Evolutionary conservation across 2,329 filamentous ascomycete species (phyloP).

Genomic region (Pseudophaeomoniella oleicola): DNA sequence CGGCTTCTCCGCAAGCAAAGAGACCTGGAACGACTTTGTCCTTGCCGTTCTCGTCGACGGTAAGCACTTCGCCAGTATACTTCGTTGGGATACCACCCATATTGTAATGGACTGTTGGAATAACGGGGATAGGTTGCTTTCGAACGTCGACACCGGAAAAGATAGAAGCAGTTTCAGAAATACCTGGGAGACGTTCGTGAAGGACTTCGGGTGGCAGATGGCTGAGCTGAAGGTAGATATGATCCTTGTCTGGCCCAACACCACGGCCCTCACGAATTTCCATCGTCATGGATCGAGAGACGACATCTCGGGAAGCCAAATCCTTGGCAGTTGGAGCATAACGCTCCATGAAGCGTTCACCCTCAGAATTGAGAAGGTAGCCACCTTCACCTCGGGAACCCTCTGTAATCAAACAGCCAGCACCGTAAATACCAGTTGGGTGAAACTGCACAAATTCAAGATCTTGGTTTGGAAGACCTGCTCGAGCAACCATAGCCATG

Average conservation of each 20-base stretch:
- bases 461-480: slow-evolving; percentile 96
- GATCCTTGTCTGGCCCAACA: slow-evolving; percentile 86
- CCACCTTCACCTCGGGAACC: slow-evolving; percentile 96
- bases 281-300: slow-evolving; percentile 94
- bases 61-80: slow-evolving; percentile 93
- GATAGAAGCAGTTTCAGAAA: slow-evolving; percentile 94
- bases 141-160: slow-evolving; percentile 94
- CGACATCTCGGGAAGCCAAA: slow-evolving; percentile 88
- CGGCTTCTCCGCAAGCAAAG: slow-evolving; percentile 92
- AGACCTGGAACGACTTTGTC: slow-evolving; percentile 91
- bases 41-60: slow-evolving; percentile 68
- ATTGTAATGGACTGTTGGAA: slow-evolving; percentile 98
- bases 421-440: slow-evolving; percentile 96
- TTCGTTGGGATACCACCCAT: slow-evolving; percentile 98
- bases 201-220: slow-evolving; percentile 86
- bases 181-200: slow-evolving; percentile 91
- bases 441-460: slow-evolving; percentile 99
- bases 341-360: slow-evolving; percentile 98
- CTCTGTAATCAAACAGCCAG: slow-evolving; percentile 94
- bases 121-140: slow-evolving; percentile 91
- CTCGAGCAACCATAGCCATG: slow-evolving; percentile 98
- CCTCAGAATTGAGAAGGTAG: slow-evolving; percentile 92
- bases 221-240: slow-evolving; percentile 96
- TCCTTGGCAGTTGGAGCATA: slow-evolving; percentile 98
- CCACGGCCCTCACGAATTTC: slow-evolving; percentile 96